phyloP scores from a whole-genome alignment of 352 stramenopile species.

The Thalassiosira delicatula region DNA sequence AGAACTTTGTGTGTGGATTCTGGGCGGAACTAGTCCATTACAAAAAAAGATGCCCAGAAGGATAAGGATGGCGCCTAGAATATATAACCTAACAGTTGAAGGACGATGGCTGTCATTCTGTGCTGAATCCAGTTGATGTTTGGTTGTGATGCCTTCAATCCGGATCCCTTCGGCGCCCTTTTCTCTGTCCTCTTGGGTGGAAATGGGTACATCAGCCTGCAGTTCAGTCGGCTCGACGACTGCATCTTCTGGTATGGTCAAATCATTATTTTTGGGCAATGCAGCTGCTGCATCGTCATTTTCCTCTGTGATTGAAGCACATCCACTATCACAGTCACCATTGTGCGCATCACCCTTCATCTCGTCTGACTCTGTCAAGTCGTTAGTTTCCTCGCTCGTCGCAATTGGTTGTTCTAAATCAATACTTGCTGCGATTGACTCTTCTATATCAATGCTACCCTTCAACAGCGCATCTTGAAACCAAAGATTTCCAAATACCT shows the following conservation, averaged over 20 bases:
- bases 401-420: too few species aligned
- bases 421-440: not conserved
- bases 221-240: not conserved
- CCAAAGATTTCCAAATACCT: constrained; percentile 32
- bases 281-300: not conserved
- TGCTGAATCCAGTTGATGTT: too few species aligned
- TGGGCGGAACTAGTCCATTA: not conserved
- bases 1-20: not conserved
- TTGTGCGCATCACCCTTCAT: not conserved
- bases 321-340: too few species aligned
- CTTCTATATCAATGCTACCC: not conserved
- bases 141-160: too few species aligned
- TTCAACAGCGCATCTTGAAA: constrained; percentile 43
- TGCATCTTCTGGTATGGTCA: constrained; percentile 1
- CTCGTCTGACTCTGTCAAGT: not conserved
- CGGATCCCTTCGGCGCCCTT: not conserved
- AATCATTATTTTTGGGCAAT: not conserved
- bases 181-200: not conserved
- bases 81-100: not conserved
- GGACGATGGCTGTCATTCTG: too few species aligned
- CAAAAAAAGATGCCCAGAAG: constrained; percentile 1
- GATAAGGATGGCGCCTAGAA: not conserved
- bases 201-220: not conserved
- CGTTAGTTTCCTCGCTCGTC: not conserved
- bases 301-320: not conserved